Evolutionary conservation across 257 asterid species (phyloP).

Genomic region (Catharanthus roseus): DNA sequence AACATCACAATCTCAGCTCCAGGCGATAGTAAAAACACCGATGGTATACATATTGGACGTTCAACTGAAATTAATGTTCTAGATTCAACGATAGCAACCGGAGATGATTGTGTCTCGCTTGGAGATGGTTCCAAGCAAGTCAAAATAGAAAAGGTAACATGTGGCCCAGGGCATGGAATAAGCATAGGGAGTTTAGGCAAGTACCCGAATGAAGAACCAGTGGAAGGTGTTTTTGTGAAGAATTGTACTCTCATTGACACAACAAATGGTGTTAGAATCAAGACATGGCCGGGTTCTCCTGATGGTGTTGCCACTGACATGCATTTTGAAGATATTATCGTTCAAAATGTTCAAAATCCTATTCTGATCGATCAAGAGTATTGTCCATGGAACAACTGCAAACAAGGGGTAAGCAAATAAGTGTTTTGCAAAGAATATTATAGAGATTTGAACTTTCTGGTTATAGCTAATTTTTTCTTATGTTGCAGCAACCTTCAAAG

Average conservation of each 20-base stretch:
- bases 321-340: background rate
- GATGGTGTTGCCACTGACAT: background rate
- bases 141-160: background rate
- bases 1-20: background rate
- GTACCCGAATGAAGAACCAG: background rate
- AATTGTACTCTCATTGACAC: constrained; percentile 9
- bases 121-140: constrained; percentile 3
- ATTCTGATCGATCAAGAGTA: constrained; percentile 12
- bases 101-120: constrained; percentile 11
- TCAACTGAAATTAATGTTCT: background rate
- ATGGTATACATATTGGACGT: constrained; percentile 8
- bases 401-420: background rate
- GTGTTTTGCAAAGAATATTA: too few relatives aligned
- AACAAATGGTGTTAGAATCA: constrained; percentile 7
- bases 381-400: background rate
- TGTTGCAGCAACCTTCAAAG: constrained; percentile 21
- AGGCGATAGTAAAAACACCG: background rate
- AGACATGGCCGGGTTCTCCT: constrained; percentile 10
- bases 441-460: too few relatives aligned
- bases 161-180: constrained; percentile 13
- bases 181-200: constrained; percentile 16
- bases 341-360: constrained; percentile 7
- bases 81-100: background rate
- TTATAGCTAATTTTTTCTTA: background rate
- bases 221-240: constrained; percentile 6